Percentiles rank a stretch among this genome's conserved stretches.
phyloP scores from a whole-genome alignment of 202 grass and related monocot genomes.

The Panicum hallii region DNA sequence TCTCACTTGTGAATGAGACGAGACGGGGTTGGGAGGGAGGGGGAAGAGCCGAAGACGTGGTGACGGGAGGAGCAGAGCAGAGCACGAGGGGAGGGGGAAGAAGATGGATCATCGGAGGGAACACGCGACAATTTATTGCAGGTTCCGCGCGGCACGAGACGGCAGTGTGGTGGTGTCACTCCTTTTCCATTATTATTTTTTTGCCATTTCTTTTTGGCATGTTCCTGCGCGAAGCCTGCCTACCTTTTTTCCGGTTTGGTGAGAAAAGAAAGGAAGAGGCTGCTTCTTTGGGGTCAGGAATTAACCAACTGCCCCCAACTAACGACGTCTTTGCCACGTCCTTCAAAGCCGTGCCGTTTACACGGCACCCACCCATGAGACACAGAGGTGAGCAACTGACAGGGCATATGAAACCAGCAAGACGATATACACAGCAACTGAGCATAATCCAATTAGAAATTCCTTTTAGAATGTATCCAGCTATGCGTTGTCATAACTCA shows the following conservation, averaged over 20 bases:
- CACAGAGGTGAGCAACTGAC: too few relatives aligned
- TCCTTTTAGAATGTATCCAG: too few relatives aligned
- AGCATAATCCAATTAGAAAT: too few relatives aligned
- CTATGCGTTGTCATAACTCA: too few relatives aligned
- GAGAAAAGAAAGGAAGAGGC: neutral
- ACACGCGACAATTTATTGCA: slow-evolving; percentile 30
- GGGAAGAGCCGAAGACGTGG: neutral
- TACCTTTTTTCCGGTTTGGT: neutral
- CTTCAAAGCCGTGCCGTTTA: neutral
- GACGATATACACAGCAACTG: too few relatives aligned
- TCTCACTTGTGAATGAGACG: neutral
- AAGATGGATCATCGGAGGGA: neutral
- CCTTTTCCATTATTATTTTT: too few relatives aligned
- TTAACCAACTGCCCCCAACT: slow-evolving; percentile 26
- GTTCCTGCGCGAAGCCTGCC: neutral
- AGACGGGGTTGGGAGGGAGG: neutral
- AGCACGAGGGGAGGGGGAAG: neutral
- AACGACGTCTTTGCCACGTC: neutral
- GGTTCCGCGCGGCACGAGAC: neutral
- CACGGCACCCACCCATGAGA: neutral
- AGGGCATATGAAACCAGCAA: too few relatives aligned
- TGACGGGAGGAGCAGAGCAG: neutral
- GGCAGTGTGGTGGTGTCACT: neutral
- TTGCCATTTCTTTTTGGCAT: neutral
- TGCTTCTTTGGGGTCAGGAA: too few relatives aligned